These are phyloP conservation scores for Pleurostoma richardsiae DNA, from an alignment of 2,329 filamentous ascomycete genomes.

Conservation along the genomic window DNA sequence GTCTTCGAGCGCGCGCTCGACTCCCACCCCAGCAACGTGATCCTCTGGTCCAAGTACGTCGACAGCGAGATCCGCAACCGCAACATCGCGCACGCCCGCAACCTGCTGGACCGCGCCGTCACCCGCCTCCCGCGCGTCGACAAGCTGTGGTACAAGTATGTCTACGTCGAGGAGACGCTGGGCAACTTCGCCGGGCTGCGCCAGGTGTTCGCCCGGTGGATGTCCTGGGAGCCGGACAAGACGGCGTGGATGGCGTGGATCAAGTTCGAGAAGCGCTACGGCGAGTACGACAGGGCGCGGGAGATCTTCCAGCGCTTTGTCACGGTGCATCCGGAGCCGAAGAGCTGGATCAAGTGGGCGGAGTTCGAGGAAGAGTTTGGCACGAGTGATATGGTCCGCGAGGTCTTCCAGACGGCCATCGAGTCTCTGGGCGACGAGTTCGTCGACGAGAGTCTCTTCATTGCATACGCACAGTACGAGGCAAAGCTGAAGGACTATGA, in stretches of 20 bases:
- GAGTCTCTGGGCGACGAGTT: constrained; percentile 91
- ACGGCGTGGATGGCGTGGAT: constrained; percentile 94
- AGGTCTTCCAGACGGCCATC: constrained; percentile 84
- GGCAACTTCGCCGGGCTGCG: constrained; percentile 89
- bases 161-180: constrained; percentile 97
- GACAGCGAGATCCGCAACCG: constrained; percentile 88
- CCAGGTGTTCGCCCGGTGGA: constrained; percentile 96
- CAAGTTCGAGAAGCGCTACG: constrained; percentile 93
- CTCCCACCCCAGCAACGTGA: constrained; percentile 80
- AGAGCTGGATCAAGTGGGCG: constrained; percentile 99
- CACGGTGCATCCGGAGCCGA: constrained; percentile 85
- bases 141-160: constrained; percentile 99
- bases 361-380: constrained; percentile 95
- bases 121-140: constrained; percentile 86
- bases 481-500: constrained; percentile 94
- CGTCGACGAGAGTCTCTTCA: constrained; percentile 93
- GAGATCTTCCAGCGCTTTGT: constrained; percentile 89
- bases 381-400: constrained; percentile 83
- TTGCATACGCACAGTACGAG: constrained; percentile 92
- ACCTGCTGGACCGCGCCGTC: constrained; percentile 90
- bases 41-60: constrained; percentile 88
- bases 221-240: constrained; percentile 97
- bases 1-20: constrained; percentile 95
- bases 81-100: constrained; percentile 95
- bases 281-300: constrained; percentile 84